Evolutionary conservation across 73 alveolate species (phyloP).

Genomic region (Tetrahymena elliotti): DNA sequence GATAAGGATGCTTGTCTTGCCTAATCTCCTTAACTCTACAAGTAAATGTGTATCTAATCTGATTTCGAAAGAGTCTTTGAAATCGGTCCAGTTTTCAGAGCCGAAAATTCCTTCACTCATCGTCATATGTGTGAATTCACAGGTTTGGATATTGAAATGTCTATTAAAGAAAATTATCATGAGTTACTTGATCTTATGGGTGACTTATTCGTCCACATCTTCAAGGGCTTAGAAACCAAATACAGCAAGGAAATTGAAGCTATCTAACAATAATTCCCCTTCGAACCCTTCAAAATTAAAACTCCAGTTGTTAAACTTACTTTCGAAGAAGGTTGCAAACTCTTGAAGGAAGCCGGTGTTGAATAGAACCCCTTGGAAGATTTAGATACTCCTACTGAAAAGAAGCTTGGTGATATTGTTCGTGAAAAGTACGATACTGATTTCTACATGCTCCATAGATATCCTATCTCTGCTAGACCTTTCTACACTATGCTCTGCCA

Average conservation of each 20-base stretch:
- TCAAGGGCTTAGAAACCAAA: slow-evolving; percentile 78
- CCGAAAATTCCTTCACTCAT: slow-evolving; percentile 95
- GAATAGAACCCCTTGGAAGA: slow-evolving; percentile 76
- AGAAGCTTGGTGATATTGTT: slow-evolving; percentile 83
- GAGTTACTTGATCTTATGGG: slow-evolving; percentile 92
- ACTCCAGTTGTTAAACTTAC: slow-evolving; percentile 74
- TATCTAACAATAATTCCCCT: slow-evolving; percentile 81
- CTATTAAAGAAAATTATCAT: slow-evolving; percentile 91
- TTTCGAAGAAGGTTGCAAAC: slow-evolving; percentile 83
- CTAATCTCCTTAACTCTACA: slow-evolving; percentile 98
- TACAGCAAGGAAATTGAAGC: slow-evolving; percentile 73
- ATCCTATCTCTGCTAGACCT: slow-evolving; percentile 98
- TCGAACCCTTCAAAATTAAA: slow-evolving; percentile 83
- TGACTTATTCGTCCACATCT: slow-evolving; percentile 76
- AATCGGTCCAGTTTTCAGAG: slow-evolving; percentile 99
- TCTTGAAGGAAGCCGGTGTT: slow-evolving; percentile 82
- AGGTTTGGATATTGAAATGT: slow-evolving; percentile 99
- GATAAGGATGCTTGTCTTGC: slow-evolving; percentile 97
- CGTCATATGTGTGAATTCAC: slow-evolving; percentile 99
- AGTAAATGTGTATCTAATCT: slow-evolving; percentile 97
- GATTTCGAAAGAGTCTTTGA: slow-evolving; percentile 97
- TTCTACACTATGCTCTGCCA: slow-evolving; percentile 99
- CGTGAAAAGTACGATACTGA: slow-evolving; percentile 94
- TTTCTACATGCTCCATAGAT: slow-evolving; percentile 91
- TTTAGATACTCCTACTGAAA: slow-evolving; percentile 86